phyloP scores from a whole-genome alignment of 2,329 filamentous ascomycete species.

The Knufia fluminis region DNA sequence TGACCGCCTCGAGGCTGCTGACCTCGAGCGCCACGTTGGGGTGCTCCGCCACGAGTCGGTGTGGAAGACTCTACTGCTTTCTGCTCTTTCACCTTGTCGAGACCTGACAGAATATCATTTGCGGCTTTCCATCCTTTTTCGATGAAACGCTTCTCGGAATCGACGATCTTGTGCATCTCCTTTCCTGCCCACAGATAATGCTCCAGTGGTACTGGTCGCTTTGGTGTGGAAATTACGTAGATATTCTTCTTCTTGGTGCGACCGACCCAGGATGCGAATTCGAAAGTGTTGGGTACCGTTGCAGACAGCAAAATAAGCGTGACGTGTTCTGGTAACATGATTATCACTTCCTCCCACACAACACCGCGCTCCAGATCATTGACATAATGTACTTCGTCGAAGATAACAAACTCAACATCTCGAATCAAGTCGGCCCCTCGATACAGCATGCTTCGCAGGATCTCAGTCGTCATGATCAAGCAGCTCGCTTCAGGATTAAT shows the following conservation, averaged over 20 bases:
- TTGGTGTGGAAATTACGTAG: conserved; percentile 95
- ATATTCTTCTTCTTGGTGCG: conserved; percentile 98
- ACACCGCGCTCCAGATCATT: conserved; percentile 94
- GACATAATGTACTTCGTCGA: conserved; percentile 98
- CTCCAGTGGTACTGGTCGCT: conserved; percentile 86
- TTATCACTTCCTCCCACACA: conserved; percentile 99
- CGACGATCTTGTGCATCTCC: conserved; percentile 87
- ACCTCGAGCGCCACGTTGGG: conserved; percentile 44
- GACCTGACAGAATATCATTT: conserved; percentile 69
- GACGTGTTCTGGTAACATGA: conserved; percentile 96
- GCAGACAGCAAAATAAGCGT: conserved; percentile 91
- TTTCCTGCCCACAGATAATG: conserved; percentile 96
- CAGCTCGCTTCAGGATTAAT: conserved; percentile 97
- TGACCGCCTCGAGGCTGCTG: conserved; percentile 46
- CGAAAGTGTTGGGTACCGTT: conserved; percentile 92
- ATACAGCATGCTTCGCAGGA: conserved; percentile 95
- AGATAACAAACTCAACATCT: conserved; percentile 97
- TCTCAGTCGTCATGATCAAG: conserved; percentile 98
- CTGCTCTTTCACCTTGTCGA: conserved; percentile 61
- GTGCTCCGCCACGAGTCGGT: conserved; percentile 33
- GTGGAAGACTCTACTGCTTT: conserved; percentile 41
- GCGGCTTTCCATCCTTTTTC: conserved; percentile 94
- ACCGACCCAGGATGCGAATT: conserved; percentile 97
- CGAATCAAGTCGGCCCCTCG: conserved; percentile 89
- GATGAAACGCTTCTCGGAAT: conserved; percentile 81